These are phyloP conservation scores for Clohesyomyces aquaticus DNA, from an alignment of 495 filamentous ascomycete genomes.

Conservation along the genomic window DNA sequence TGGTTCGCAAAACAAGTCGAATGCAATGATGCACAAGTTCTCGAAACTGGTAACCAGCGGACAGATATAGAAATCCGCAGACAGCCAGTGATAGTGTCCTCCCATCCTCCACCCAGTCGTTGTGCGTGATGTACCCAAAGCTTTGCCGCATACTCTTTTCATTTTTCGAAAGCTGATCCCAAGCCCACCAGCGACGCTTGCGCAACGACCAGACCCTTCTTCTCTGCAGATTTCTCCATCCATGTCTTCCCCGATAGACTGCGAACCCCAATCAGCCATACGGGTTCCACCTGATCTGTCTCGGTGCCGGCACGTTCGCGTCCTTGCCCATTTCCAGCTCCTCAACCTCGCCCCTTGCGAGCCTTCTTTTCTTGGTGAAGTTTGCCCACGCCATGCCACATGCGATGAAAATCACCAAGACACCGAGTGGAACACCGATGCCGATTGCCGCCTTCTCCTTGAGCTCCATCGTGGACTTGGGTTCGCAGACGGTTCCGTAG, in stretches of 20 bases:
- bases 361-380: slow-evolving; percentile 10
- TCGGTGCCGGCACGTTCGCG: not conserved
- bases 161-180: too few species aligned
- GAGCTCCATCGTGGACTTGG: slow-evolving; percentile 3
- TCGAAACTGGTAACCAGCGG: too few species aligned
- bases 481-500: not conserved
- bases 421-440: slow-evolving; percentile 27
- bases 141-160: too few species aligned
- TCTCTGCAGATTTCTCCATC: not conserved
- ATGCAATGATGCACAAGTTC: too few species aligned
- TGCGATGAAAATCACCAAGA: slow-evolving; percentile 17
- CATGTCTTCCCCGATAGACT: not conserved
- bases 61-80: too few species aligned
- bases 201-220: not conserved
- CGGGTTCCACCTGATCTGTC: slow-evolving; percentile 21
- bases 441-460: slow-evolving; percentile 27
- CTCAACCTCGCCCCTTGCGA: slow-evolving; percentile 2
- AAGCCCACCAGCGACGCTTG: too few species aligned
- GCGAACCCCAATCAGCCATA: not conserved
- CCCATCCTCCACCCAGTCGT: too few species aligned
- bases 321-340: slow-evolving; percentile 2
- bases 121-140: too few species aligned
- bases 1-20: too few species aligned
- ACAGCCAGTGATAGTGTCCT: too few species aligned
- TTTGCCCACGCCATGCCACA: slow-evolving; percentile 15